Percentiles rank a stretch among this genome's conserved stretches.
Conservation (phyloP, 208 protist genomes). For the Dictyostelium gargantuum region DNA sequence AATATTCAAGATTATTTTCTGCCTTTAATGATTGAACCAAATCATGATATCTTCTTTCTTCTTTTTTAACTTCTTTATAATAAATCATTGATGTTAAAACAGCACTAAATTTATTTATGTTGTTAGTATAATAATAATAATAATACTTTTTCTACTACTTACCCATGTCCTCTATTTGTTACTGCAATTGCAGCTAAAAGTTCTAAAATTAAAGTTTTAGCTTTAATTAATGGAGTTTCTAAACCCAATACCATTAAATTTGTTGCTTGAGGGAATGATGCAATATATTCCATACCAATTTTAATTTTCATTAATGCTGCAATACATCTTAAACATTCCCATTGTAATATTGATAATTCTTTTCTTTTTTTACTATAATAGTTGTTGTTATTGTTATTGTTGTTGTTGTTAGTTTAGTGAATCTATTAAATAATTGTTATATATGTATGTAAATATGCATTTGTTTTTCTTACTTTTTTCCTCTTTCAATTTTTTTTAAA, state of each 20-base stretch:
- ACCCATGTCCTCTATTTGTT: conserved; percentile 28
- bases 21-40: conserved; percentile 29
- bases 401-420: not conserved
- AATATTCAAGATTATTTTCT: conserved; percentile 38
- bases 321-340: conserved; percentile 28
- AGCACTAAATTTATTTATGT: not conserved
- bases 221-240: conserved; percentile 27
- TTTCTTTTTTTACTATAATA: not conserved
- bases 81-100: conserved; percentile 52
- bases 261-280: not conserved
- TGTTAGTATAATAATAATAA: not conserved
- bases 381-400: not conserved
- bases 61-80: conserved; percentile 42
- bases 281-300: conserved; percentile 53
- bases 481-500: not conserved
- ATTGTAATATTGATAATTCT: conserved; percentile 24
- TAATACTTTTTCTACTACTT: not conserved
- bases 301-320: conserved; percentile 46
- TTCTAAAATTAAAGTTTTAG: conserved; percentile 16
- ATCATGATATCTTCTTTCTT: conserved; percentile 11
- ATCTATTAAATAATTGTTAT: too few relatives aligned
- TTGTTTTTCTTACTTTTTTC: not conserved
- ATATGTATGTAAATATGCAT: too few relatives aligned
- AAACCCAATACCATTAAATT: conserved; percentile 22
- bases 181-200: conserved; percentile 27